Evolutionary conservation across 1,139 yeast species (phyloP).

Genomic region (Candida gigantensis): DNA sequence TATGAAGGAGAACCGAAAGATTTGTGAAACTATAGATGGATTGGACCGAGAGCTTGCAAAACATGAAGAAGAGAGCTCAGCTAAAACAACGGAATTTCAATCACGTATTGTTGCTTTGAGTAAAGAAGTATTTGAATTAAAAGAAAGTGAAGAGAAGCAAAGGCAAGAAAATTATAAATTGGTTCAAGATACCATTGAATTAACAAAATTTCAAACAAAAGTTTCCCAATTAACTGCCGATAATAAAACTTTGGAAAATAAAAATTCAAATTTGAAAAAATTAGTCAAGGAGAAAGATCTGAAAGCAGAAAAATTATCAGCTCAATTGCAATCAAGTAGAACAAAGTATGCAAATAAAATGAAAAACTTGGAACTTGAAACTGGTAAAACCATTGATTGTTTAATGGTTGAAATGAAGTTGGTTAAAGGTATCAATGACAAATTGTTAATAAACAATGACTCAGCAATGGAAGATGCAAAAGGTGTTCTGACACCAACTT

Average conservation of each 20-base stretch:
- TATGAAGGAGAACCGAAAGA: neutral
- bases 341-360: slow-evolving; percentile 10
- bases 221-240: neutral
- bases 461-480: slow-evolving; percentile 2
- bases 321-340: slow-evolving; percentile 10
- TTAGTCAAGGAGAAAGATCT: slow-evolving; percentile 6
- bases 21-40: neutral
- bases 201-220: neutral
- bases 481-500: slow-evolving; percentile 2
- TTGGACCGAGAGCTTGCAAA: neutral
- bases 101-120: neutral
- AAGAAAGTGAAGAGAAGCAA: slow-evolving; percentile 4
- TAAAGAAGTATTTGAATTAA: slow-evolving; percentile 1
- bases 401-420: slow-evolving; percentile 10
- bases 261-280: slow-evolving; percentile 8
- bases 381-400: slow-evolving; percentile 7
- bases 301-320: slow-evolving; percentile 5
- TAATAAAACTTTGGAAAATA: slow-evolving; percentile 6
- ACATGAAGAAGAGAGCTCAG: neutral
- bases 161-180: neutral
- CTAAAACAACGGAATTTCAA: neutral
- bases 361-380: slow-evolving; percentile 8
- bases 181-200: neutral
- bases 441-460: slow-evolving; percentile 3
- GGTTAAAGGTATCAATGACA: slow-evolving; percentile 10